phyloP scores from a whole-genome alignment of 2,329 filamentous ascomycete genomes.

The Nannizzia gypsea region DNA sequence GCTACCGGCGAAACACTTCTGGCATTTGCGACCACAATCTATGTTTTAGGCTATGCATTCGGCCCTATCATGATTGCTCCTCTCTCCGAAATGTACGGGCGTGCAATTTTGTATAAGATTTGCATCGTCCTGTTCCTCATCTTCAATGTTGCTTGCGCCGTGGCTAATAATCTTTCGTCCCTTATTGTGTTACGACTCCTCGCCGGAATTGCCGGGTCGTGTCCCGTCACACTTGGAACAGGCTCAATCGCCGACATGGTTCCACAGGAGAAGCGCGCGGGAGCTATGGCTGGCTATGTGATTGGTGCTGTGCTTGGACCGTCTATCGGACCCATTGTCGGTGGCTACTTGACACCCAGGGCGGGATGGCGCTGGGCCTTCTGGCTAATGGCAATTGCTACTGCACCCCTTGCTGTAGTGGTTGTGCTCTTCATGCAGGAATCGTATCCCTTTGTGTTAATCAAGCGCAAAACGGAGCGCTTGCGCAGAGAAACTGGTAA shows the following conservation, averaged over 20 bases:
- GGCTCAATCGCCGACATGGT: slow-evolving; percentile 39
- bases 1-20: slow-evolving; percentile 33
- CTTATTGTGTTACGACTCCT: slow-evolving; percentile 55
- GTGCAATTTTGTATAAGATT: slow-evolving; percentile 38
- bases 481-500: slow-evolving; percentile 36
- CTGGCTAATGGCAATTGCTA: slow-evolving; percentile 31
- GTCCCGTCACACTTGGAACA: slow-evolving; percentile 32
- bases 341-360: slow-evolving; percentile 31
- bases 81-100: slow-evolving; percentile 53
- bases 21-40: slow-evolving; percentile 49
- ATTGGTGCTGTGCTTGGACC: slow-evolving; percentile 24
- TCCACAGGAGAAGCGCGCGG: slow-evolving; percentile 30
- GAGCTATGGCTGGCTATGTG: slow-evolving; percentile 33
- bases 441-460: slow-evolving; percentile 12
- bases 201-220: slow-evolving; percentile 35
- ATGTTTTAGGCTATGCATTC: slow-evolving; percentile 33
- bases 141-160: slow-evolving; percentile 52
- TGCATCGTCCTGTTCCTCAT: slow-evolving; percentile 49
- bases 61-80: slow-evolving; percentile 55
- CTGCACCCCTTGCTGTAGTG: slow-evolving; percentile 16
- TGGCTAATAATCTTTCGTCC: slow-evolving; percentile 44
- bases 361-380: slow-evolving; percentile 40
- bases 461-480: slow-evolving; percentile 26
- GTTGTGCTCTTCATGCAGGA: slow-evolving; percentile 6
- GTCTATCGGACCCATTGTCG: slow-evolving; percentile 20